Evolutionary conservation across 2,329 filamentous ascomycete genomes (phyloP), one percentile per base, ranked within the genome.

Genomic region (Aspergillus sp.): DNA sequence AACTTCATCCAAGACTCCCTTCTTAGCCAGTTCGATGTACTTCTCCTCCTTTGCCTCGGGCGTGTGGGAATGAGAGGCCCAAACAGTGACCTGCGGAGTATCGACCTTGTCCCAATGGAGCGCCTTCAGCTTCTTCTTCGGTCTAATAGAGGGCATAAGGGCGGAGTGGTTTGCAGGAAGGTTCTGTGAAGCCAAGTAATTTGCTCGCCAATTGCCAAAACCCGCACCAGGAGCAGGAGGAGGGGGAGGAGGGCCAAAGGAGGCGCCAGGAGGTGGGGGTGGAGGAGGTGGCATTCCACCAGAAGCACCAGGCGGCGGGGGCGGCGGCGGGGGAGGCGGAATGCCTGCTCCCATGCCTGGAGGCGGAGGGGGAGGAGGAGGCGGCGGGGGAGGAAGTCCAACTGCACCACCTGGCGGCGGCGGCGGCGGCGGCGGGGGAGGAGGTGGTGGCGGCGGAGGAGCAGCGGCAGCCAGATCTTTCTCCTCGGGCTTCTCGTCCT

Each of bases 81-180:
- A 97, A 63, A 97, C 89, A 49, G 93, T 97, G 47, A 91, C 88
- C 69, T 94, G 86, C 19, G 91, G 89, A 49, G 89, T 84, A 73
- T 99, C 94, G 50, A 99, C 91, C 79, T 97, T 97, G 76, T 99
- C 94, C 93, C 94, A 97, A 77, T 99, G 94, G 62, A 99, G 81
- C 54, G 93, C 93, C 84, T 99, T 99, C 73, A 99, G 90, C 81
- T 97, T 99, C 85, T 96, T 97, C 83, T 97, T 97, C 19, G 94
- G 91, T 63, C 93, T 81, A 48, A 91, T 89, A 55, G 91, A 88
- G 32, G 90, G 87, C 64, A 96, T 76, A 41, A 87, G 85, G 61
- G 90, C 79, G 6, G 84, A 82, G 19, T 84, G 75, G 13, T 80
- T 67, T 4, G 80, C 69, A 17, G 77, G 74, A 55, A 83, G 81